These are phyloP conservation scores for Boletellus dicymbophilus DNA, from an alignment of 1,284 basidiomycete species.

Conservation along the genomic window DNA sequence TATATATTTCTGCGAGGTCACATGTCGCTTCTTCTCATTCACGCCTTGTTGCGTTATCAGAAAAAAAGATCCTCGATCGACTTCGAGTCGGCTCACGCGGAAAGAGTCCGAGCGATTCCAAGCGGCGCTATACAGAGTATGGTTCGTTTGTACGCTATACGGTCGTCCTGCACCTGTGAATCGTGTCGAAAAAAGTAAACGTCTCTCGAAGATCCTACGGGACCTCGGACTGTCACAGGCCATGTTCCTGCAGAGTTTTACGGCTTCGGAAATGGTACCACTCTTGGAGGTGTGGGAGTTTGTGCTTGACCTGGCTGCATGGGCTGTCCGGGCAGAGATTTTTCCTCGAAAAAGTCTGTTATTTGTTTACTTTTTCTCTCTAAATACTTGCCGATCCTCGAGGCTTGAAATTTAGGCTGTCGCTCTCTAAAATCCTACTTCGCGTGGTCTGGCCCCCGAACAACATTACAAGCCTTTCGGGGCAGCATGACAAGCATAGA, in stretches of 20 bases:
- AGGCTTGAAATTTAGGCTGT: conserved; percentile 2
- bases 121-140: conserved; percentile 35
- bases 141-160: conserved; percentile 26
- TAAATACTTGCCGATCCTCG: neutral
- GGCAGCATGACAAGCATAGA: conserved; percentile 8
- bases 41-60: conserved; percentile 17
- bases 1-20: conserved; percentile 5
- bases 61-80: conserved; percentile 34
- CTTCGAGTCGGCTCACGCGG: conserved; percentile 23
- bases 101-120: conserved; percentile 34
- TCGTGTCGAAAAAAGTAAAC: conserved; percentile 12
- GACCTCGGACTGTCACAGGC: conserved; percentile 7
- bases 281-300: conserved; percentile 14
- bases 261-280: neutral
- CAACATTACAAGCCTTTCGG: conserved; percentile 14
- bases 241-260: conserved; percentile 14
- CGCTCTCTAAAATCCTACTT: conserved; percentile 12
- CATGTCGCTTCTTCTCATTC: neutral
- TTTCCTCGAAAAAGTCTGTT: conserved; percentile 12
- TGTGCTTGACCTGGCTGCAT: conserved; percentile 11
- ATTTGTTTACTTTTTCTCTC: neutral
- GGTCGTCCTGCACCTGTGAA: conserved; percentile 16
- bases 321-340: conserved; percentile 14
- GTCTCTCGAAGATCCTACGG: conserved; percentile 2
- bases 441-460: conserved; percentile 15